Percentiles rank a stretch among this genome's conserved stretches.
phyloP scores from a whole-genome alignment of 129 eudicot genomes.

The Pseudognaphalium luteoalbum region DNA sequence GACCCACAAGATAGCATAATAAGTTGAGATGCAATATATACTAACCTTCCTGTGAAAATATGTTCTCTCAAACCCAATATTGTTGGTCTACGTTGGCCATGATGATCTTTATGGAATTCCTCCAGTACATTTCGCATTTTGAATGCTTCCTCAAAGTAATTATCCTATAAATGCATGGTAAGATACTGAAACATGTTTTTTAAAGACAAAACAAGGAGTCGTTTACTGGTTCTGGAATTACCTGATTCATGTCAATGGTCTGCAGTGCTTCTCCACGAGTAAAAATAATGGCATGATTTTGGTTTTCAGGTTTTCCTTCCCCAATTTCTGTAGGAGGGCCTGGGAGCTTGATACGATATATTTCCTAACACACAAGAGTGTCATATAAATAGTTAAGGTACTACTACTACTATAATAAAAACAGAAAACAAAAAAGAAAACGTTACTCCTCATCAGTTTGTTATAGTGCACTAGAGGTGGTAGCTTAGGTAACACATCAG shows the following conservation, averaged over 20 bases:
- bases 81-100: slow-evolving; percentile 81
- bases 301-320: slow-evolving; percentile 99
- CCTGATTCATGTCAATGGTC: slow-evolving; percentile 99
- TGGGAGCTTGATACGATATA: slow-evolving; percentile 97
- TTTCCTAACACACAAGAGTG: slow-evolving; percentile 57
- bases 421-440: background rate
- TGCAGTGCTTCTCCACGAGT: slow-evolving; percentile 99
- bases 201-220: slow-evolving; percentile 10
- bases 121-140: slow-evolving; percentile 96
- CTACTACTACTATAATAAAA: background rate
- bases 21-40: slow-evolving; percentile 17
- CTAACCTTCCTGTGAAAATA: slow-evolving; percentile 95
- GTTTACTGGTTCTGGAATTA: slow-evolving; percentile 24
- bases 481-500: background rate
- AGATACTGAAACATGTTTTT: slow-evolving; percentile 27
- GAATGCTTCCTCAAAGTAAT: slow-evolving; percentile 95
- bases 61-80: slow-evolving; percentile 95
- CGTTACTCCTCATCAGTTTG: slow-evolving; percentile 4
- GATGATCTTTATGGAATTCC: slow-evolving; percentile 73
- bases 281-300: slow-evolving; percentile 95
- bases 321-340: slow-evolving; percentile 91
- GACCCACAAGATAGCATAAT: slow-evolving; percentile 5
- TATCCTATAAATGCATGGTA: slow-evolving; percentile 53
- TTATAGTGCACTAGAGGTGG: slow-evolving; percentile 10
- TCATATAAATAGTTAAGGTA: slow-evolving; percentile 21